Base-by-base conservation (phyloP, 2,329 filamentous ascomycete genomes). In the Stemphylium beticola region DNA sequence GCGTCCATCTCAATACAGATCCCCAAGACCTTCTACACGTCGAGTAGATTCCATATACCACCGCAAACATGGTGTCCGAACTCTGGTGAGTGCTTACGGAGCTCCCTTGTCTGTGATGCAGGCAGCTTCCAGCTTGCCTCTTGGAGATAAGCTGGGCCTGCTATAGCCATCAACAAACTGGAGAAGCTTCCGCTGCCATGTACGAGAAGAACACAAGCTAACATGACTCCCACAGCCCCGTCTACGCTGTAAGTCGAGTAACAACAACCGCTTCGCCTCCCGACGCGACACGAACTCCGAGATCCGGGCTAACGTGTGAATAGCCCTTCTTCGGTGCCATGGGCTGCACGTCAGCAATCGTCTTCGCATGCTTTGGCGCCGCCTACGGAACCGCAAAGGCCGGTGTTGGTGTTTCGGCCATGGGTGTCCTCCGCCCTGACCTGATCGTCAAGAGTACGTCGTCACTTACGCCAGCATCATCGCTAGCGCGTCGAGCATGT, bases 301-400 rank as follows among this genome's bases (percentile, higher is more conserved):
- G 36, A 53, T 18, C 36, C 14, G 42, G 68, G 60, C 67, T 74
- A 63, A 75, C 44, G 38, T 39, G 42, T 20, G 49, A 65, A 41
- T 75, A 88, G 86, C 88, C 93, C 81, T 97, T 97, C 84, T 97
- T 97, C 76, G 92, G 93, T 82, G 92, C 92, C 78, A 95, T 97
- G 90, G 93, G 93, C 79, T 97, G 93, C 86, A 95, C 89, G 73
- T 90, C 87, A 66, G 92, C 92, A 79, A 96, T 96, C 76, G 91
- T 96, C 76, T 96, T 96, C 85, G 96, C 92, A 78, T 96, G 92
- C 81, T 88, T 96, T 71, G 92, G 95, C 78, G 95, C 95, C 75
- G 92, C 95, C 69, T 99, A 98, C 82, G 95, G 95, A 81, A 99
- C 95, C 69, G 95, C 95, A 77, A 99, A 99, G 87, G 96, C 95